These are phyloP conservation scores for Protomyces pachydermus DNA, from an alignment of 1,139 yeast species.

Conservation along the genomic window DNA sequence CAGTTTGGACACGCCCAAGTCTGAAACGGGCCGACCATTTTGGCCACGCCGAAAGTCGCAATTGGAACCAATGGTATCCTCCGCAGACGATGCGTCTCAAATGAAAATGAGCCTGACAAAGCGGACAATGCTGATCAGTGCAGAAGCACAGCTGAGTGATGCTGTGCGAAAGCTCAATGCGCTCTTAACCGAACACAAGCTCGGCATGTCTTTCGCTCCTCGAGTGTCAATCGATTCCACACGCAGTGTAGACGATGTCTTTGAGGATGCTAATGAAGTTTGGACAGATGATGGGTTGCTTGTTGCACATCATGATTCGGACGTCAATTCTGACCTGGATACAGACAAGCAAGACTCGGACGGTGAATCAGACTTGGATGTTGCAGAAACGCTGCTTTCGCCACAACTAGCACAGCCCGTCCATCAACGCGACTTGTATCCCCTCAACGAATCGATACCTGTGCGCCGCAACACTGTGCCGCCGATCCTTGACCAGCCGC, in stretches of 20 bases:
- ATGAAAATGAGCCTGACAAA: background rate
- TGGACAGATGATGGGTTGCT: constrained; percentile 8
- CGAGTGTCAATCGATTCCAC: constrained; percentile 12
- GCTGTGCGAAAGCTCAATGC: background rate
- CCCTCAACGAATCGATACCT: background rate
- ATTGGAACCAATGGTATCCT: background rate
- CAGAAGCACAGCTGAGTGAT: background rate
- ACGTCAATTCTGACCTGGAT: background rate
- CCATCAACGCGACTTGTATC: constrained; percentile 7
- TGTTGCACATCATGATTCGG: constrained; percentile 20
- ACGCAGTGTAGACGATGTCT: constrained; percentile 10
- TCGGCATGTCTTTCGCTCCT: background rate
- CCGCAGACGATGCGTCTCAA: background rate
- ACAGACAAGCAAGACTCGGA: constrained; percentile 3
- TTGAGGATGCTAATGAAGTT: constrained; percentile 9
- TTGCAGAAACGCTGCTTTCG: background rate
- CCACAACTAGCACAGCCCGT: background rate
- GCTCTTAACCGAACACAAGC: background rate
- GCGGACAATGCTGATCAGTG: background rate
- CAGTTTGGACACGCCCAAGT: background rate
- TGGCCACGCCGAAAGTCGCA: background rate
- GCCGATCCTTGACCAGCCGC: constrained; percentile 62
- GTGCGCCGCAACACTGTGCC: constrained; percentile 59
- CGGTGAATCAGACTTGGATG: constrained; percentile 6
- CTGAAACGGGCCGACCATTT: background rate